A percentile compares a stretch with the other conserved stretches of the same genome.
These are phyloP conservation scores for Dalbergia cochinchinensis DNA, from an alignment of 306 rosid species.

Conservation along the genomic window DNA sequence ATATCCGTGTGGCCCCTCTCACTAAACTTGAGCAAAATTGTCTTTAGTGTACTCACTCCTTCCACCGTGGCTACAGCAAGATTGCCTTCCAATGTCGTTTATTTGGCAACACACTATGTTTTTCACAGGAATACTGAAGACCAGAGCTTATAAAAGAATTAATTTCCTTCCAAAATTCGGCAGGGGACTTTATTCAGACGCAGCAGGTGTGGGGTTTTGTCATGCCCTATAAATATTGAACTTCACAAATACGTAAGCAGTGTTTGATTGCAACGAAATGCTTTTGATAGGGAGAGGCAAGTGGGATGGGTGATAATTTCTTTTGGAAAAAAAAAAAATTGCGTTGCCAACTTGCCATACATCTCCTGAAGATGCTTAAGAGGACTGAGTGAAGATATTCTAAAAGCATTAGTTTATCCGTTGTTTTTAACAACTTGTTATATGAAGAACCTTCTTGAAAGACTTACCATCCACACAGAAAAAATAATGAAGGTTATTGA, in stretches of 20 bases:
- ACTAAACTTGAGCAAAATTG: too few relatives aligned
- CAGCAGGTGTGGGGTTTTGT: neutral
- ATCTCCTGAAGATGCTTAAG: neutral
- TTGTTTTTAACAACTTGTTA: neutral
- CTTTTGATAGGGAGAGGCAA: neutral
- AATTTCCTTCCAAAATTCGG: neutral
- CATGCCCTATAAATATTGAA: neutral
- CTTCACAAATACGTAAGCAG: neutral
- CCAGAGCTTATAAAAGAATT: neutral
- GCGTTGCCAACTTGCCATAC: neutral
- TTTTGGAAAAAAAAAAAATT: too few relatives aligned
- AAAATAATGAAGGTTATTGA: too few relatives aligned
- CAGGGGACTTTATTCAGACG: neutral
- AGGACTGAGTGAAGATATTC: too few relatives aligned
- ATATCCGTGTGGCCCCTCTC: neutral
- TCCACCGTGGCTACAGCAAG: neutral
- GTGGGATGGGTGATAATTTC: neutral
- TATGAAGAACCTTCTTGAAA: neutral
- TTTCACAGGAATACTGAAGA: neutral
- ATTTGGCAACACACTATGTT: neutral
- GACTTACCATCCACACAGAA: neutral
- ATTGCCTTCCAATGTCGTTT: neutral
- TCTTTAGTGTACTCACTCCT: neutral
- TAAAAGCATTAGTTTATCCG: neutral
- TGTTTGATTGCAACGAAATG: neutral